Base-by-base conservation (phyloP, 441 rosid genomes). In the Jatropha podagrica region DNA sequence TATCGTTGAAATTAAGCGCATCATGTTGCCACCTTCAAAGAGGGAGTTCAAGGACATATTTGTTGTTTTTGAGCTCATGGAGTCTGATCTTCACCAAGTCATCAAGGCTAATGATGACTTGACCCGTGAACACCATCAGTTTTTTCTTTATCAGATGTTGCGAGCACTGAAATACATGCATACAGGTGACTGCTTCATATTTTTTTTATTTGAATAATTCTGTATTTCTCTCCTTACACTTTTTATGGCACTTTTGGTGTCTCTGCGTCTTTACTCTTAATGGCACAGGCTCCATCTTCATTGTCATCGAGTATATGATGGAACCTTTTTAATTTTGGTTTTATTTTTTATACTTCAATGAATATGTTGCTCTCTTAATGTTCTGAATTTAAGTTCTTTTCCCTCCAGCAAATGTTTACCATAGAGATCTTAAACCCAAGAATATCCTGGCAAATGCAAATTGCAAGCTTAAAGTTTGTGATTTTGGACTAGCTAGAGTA, bases 1-100 rank as follows among this genome's bases (percentile, higher is more conserved):
- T 84, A 91, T 96, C 23, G 99, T 96, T 48, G 99, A 94, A 63
- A 94, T 96, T 63, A 96, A 94, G 78, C 91, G 92, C 80, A 92
- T 96, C 52, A 92, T 96, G 99, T 74, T 94, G 70, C 99, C 97
- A 1, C 96, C 97, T n/a, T 92, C 99, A 0, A 92, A 89, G 76
- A 87, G 97, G 83, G 99, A 96, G 79, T 96, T 96, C 69, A 90
- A 80, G 84, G 99, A 96, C 74, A 94, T 96, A 27, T 96, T 83
- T 87, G 97, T 96, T 60, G 98, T 96, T 75, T 94, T 96, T 83
- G 98, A 96, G 91, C 94, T 96, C 67, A 94, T 96, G 99, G 99
- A 96, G 81, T 96, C 99, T 10, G 99, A 96, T 81, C 94, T 96
- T 74, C 99, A 96, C 72, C 99, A 96, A 80, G 99, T 96, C 77